A percentile compares a stretch with the other conserved stretches of the same genome.
phyloP scores from a whole-genome alignment of 2,329 filamentous ascomycete species.

The Claviceps sp. region DNA sequence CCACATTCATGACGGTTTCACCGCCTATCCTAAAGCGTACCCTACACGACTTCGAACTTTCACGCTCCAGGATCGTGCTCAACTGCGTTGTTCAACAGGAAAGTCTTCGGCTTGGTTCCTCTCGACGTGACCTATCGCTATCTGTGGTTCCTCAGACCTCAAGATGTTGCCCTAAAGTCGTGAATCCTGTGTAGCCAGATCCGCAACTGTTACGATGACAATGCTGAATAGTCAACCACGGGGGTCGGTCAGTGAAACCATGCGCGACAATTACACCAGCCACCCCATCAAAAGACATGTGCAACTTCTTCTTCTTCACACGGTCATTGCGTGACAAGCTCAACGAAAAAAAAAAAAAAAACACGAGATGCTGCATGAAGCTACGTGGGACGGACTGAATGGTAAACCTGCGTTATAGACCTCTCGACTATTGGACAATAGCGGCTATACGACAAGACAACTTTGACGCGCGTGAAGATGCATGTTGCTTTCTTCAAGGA shows the following conservation, averaged over 20 bases:
- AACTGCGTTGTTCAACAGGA: no score
- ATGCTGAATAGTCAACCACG: no score
- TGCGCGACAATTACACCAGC: background rate
- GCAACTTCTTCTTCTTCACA: background rate
- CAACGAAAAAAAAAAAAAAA: background rate
- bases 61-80: no score
- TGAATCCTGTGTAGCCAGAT: no score
- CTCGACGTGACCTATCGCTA: no score
- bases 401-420: background rate
- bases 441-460: background rate
- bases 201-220: background rate
- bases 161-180: no score
- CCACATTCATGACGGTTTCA: background rate
- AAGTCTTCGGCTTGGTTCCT: no score
- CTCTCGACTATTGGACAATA: background rate
- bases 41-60: no score
- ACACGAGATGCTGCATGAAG: conserved; percentile 1
- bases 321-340: background rate
- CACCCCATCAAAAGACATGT: background rate
- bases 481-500: background rate
- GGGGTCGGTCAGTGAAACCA: background rate
- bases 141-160: no score
- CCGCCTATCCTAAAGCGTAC: no score
- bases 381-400: background rate
- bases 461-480: background rate